Evolutionary conservation across 1,139 yeast species (phyloP), one percentile per base, ranked within the genome.

Genomic region (Hansenula anomala): DNA sequence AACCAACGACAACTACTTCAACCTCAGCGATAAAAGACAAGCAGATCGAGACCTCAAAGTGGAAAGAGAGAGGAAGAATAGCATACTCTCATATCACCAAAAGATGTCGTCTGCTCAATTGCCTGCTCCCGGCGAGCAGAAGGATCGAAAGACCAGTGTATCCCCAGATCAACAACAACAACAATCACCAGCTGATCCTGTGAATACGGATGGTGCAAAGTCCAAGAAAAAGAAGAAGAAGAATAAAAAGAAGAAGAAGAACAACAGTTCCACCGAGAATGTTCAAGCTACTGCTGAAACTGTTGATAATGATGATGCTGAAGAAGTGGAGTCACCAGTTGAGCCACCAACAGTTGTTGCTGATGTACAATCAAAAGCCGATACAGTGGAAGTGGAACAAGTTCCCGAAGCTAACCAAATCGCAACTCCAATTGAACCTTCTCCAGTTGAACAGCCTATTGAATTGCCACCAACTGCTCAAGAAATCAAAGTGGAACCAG

Each of bases 191-290:
- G 16, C 10, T 32, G 28, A 32, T 32, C 34, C 28, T 13, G 34
- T 18, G 28, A 24, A 13, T 35, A 37, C 9, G 10, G 37, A 30
- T 1, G 15, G 28, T 1, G 15, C 13, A 6, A 35, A 32, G 19
- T 34, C 41, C 24, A 33, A 35, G 11, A 36, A 36, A 30, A 40
- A 40, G 30, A 40, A 40, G 22, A 40, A 33, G 30, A 42, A 38
- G 35, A 42, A 40, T 24, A 40, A 28, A 33, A 38, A 40, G 14
- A 38, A 31, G 38, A 32, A 42, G 33, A 40, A 36, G 19, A 36
- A 32, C 28, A 29, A 13, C 30, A 20, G 18, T 3, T 6, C 26
- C 4, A 13, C 13, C 13, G 25, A 8, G 11, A 12, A 4, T 23
- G 9, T 4, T 11, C 13, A 33, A 18, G 15, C 16, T 23, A 13